Evolutionary conservation across 371 early-diverging fungal species (phyloP).

Genomic region (Quaeritorhiza haematococci): DNA sequence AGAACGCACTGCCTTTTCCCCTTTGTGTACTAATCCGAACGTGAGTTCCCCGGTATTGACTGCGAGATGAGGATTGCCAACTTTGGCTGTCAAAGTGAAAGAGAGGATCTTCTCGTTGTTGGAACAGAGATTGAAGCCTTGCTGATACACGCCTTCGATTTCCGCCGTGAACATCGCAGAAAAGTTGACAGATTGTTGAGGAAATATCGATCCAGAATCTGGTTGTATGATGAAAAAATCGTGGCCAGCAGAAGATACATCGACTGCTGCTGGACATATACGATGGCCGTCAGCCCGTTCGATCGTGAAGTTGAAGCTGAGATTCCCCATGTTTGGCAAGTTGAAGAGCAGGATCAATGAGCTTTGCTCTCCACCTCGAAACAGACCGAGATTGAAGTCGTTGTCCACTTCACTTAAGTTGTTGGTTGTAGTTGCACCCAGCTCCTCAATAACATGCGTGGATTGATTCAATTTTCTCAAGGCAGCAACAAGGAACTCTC

Average conservation of each 20-base stretch:
- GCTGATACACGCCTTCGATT: constrained; percentile 37
- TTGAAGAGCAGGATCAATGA: constrained; percentile 36
- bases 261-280: not conserved
- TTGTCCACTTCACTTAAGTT: constrained; percentile 17
- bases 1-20: constrained; percentile 22
- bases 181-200: constrained; percentile 35
- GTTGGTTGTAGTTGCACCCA: constrained; percentile 3
- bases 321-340: constrained; percentile 43
- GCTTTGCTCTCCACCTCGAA: constrained; percentile 29
- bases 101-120: constrained; percentile 33
- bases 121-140: constrained; percentile 35
- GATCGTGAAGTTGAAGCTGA: constrained; percentile 29
- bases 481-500: constrained; percentile 34
- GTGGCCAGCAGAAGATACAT: too few species aligned
- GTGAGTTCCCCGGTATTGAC: constrained; percentile 25
- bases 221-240: not conserved
- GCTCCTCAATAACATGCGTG: constrained; percentile 29
- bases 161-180: constrained; percentile 26
- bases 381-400: constrained; percentile 39
- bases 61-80: constrained; percentile 34
- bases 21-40: constrained; percentile 35
- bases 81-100: constrained; percentile 32
- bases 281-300: not conserved
- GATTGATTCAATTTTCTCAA: constrained; percentile 33
- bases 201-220: constrained; percentile 28